A percentile compares a stretch with the other conserved stretches of the same genome.
phyloP scores from a whole-genome alignment of 495 filamentous ascomycete species.

The Xylaria nigripes region DNA sequence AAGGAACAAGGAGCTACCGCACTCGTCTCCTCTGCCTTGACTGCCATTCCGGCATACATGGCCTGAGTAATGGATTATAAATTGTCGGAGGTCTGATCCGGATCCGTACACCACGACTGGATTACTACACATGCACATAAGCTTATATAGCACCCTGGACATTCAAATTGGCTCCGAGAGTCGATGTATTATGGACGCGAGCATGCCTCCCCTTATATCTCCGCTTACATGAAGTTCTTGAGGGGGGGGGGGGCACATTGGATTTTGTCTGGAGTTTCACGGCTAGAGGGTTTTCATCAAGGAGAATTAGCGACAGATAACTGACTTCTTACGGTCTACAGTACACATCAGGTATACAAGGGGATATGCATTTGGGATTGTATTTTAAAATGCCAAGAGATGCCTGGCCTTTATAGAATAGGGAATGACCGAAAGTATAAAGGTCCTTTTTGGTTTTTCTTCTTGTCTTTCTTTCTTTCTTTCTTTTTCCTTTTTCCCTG shows the following conservation, averaged over 20 bases:
- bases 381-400: background rate
- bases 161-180: background rate
- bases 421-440: background rate
- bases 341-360: background rate
- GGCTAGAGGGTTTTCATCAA: constrained; percentile 16
- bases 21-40: constrained; percentile 26
- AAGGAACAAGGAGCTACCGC: constrained; percentile 22
- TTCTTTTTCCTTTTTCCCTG: background rate
- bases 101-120: constrained; percentile 5
- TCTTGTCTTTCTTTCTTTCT: background rate
- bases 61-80: constrained; percentile 15
- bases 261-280: constrained; percentile 25
- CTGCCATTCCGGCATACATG: constrained; percentile 15
- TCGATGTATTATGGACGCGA: background rate
- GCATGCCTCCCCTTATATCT: constrained; percentile 5
- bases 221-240: constrained; percentile 5
- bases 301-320: constrained; percentile 19
- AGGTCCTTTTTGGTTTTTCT: background rate
- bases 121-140: constrained; percentile 14
- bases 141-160: background rate
- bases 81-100: constrained; percentile 6
- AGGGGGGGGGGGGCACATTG: constrained; percentile 7
- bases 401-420: background rate
- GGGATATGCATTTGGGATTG: constrained; percentile 5
- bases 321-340: background rate